Evolutionary conservation across 805 yeast species (phyloP), one percentile per base, ranked within the genome.

Genomic region (Lachancea kluyveri): DNA sequence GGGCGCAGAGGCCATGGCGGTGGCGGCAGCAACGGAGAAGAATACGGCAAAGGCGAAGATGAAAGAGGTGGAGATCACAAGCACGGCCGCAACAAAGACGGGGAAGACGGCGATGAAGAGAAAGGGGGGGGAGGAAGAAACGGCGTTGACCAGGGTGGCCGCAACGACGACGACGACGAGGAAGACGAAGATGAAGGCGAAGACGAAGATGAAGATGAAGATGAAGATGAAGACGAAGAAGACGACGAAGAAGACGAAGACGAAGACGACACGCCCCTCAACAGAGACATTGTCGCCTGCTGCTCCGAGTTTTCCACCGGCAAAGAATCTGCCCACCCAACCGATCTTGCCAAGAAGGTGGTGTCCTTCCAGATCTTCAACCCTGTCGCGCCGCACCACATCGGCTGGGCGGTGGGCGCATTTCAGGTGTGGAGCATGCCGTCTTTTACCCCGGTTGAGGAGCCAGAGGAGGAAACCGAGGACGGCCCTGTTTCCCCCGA

Each of bases 371-470:
- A 79, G 10, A 62, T 84, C 6, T 79, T 78, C 50, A 83, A 79
- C 34, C 95, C 97, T 1, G 81, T 86, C 1, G 79, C 94, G 21
- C 85, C 98, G 1, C 96, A 88, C 45, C 96, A 90, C 56, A 67
- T 92, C 13, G 97, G 97, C 0, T 92, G 94, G 79, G 88, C 95
- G 0, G 73, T 87, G 4, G 98, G 97, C 0, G 79, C 95, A 2
- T 92, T 90, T 54, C 77, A 78, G 24, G 72, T 72, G 60, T 17
- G 62, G 51, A 42, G 36, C n/a, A 28, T 56, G 17, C 61, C 61
- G 2, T 36, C 46, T n/a, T 24, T 54, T 3, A 26, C 37, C 8
- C 32, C 40, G 17, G 30, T 11, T 42, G 67, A 61, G 19, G 64
- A 60, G 26, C 53, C 53, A 5, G 60, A 59, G 10, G 66, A 69